Evolutionary conservation across 2,329 filamentous ascomycete species (phyloP), one percentile per base, ranked within the genome.

Genomic region (Parastagonospora nodorum): DNA sequence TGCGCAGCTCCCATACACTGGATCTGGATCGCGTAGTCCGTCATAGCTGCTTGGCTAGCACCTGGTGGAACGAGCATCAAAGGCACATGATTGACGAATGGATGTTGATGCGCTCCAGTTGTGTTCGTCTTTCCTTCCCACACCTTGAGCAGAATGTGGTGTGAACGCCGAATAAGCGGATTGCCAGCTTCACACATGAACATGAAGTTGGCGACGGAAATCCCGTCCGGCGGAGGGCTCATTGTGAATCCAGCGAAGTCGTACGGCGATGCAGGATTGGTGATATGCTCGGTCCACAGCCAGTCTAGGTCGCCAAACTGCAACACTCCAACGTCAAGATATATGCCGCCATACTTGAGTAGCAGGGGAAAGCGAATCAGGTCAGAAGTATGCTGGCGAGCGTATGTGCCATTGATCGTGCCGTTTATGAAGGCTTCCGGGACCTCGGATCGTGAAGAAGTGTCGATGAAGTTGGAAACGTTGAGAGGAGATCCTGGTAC

Each of bases 11-110:
- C 76, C 54, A 83, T 75, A 2, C 74, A 80, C 52, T 84, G 81
- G 2, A 80, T 82, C 53, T 85, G 82, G 35, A 81, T 78, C 48
- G 84, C 82, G 55, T 85, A 85, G 58, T 85, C 82, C 2, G 78
- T 79, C 59, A 84, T 72, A 55, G 79, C 71, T 46, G 64, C 72
- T 32, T 73, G 72, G 10, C 79, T 75, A 3, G 65, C 58, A 15
- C 63, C 61, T 9, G 52, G 43, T 6, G 61, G 56, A 5, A 77
- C 80, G 35, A 71, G 74, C 39, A 85, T 66, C 9, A 85, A 62
- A 8, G 77, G 75, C 48, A 75, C 78, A 4, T 62, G 59, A 45
- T 78, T 75, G 75, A 85, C 82, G 0, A 81, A 78, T 4, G 81
- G 75, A 2, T 82, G 84, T 53, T 71, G 76, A 10, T 73, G 73